Conservation (phyloP, 768 basidiomycete species). For the Mycena floridula region DNA sequence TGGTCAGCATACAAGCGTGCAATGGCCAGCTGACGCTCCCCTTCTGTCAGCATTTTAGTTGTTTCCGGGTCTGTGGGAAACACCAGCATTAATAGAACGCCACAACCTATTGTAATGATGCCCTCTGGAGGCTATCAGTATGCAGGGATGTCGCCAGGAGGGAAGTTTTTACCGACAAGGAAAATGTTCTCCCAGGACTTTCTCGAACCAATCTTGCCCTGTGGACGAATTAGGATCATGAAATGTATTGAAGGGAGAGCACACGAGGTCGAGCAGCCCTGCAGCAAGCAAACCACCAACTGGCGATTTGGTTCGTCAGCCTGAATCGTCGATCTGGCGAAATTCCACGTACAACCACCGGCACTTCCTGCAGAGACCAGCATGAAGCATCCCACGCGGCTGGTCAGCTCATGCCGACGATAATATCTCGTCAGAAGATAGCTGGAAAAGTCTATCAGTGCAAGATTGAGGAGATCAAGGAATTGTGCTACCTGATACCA, state of each 20-base stretch:
- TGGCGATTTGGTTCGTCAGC: neutral
- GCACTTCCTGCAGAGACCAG: slow-evolving; percentile 1
- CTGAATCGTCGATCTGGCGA: neutral
- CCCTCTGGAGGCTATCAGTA: slow-evolving; percentile 1
- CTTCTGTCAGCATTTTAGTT: slow-evolving; percentile 6
- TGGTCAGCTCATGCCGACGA: slow-evolving; percentile 3
- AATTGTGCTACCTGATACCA: neutral
- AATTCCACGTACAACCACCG: neutral
- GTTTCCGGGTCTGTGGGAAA: slow-evolving; percentile 7
- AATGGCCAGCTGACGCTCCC: slow-evolving; percentile 4
- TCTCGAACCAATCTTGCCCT: slow-evolving; percentile 3
- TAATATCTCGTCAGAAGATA: slow-evolving; percentile 8
- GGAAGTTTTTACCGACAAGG: slow-evolving; percentile 3
- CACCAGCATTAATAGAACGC: neutral
- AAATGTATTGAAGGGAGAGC: too few relatives aligned
- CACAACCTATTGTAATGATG: too few relatives aligned
- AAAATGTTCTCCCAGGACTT: slow-evolving; percentile 5
- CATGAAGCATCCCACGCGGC: slow-evolving; percentile 6
- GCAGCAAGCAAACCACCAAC: slow-evolving; percentile 5
- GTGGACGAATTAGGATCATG: too few relatives aligned
- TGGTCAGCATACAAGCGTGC: slow-evolving; percentile 1
- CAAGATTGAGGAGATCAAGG: neutral
- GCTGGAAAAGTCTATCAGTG: neutral
- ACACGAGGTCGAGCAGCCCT: slow-evolving; percentile 3
- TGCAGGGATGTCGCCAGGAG: neutral